These are phyloP conservation scores for Cyclostephanos tholiformis DNA, from an alignment of 108 stramenopile species.

Conservation along the genomic window DNA sequence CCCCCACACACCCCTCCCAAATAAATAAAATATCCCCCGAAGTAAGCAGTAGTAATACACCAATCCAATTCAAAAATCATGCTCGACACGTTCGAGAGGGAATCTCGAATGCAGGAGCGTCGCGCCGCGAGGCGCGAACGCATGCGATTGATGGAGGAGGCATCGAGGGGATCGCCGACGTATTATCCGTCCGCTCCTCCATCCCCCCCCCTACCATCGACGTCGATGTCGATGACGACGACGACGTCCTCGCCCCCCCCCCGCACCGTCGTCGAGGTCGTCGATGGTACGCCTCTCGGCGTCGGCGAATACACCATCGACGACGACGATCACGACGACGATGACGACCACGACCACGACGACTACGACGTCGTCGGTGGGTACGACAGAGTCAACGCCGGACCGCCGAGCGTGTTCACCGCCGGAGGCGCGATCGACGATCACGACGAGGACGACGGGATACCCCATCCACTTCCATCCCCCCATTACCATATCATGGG, in stretches of 20 bases:
- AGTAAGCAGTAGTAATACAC: no score
- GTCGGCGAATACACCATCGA: constrained; percentile 7
- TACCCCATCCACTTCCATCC: no score
- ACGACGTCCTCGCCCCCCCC: not conserved
- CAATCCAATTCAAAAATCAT: no score
- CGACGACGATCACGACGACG: constrained; percentile 19
- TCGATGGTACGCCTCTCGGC: not conserved
- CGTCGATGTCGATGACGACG: not conserved
- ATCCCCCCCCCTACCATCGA: not conserved
- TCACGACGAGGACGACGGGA: no score
- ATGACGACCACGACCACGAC: constrained; percentile 9
- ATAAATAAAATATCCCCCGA: no score
- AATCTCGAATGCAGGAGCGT: constrained; percentile 37
- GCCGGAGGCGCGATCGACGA: not conserved
- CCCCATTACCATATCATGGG: no score
- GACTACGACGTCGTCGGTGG: constrained; percentile 2
- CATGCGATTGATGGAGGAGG: constrained; percentile 52
- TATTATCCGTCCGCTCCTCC: no score
- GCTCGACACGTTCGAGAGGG: constrained; percentile 53
- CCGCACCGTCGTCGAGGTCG: not conserved
- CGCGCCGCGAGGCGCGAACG: constrained; percentile 37
- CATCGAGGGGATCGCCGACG: constrained; percentile 24
- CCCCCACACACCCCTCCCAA: no score
- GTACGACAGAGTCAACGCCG: constrained; percentile 9
- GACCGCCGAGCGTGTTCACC: not conserved